Base-by-base conservation (phyloP, 768 basidiomycete genomes). In the Trametes cinnabarina region DNA sequence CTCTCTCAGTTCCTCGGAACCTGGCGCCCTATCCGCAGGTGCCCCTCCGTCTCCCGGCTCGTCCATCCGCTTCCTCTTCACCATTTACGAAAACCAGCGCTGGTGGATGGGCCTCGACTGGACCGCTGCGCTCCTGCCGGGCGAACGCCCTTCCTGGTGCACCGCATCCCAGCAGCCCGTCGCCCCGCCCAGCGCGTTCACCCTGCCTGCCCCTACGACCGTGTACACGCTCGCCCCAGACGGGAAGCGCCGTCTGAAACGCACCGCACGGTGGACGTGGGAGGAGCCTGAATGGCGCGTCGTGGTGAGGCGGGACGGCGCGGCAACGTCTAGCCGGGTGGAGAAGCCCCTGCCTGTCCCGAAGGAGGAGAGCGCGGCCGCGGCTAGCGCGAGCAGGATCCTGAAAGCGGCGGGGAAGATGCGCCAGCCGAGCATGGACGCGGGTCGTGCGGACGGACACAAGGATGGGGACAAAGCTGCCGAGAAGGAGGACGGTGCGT, bases 31-130 rank as follows among this genome's bases (percentile, higher is more conserved):
- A 2, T 28, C 48, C 17, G 4, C 51, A 4, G 8, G 7, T 17
- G 15, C 50, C 17, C 28, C 34, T 3, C 23, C 50, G 19, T n/a
- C 35, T 30, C 64, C 43, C 17, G 39, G 12, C 10, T 56, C 55
- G n/a, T 48, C 50, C 20, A 72, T 88, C 30, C 85, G 88, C 20
- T 94, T 95, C 75, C 79, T 90, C 46, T 95, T 95, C 68, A 92
- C 88, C n/a, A 74, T 95, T 11, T 87, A 92, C 68, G 94, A 97
- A 72, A 96, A 96, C 72, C 94, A 97, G 73, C 82, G 94, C 6
- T 96, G 94, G 94, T 98, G 94, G 94, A 85, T 98, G 83, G 94
- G 90, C 12, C 82, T 98, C 42, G 94, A 97, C 73, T 98, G 92
- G 92, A 96, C 94, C 2, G 89, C 91, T 3, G 93, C 94, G 0